Conservation (phyloP, 2,329 filamentous ascomycete species). For the Aaosphaeria arxii region DNA sequence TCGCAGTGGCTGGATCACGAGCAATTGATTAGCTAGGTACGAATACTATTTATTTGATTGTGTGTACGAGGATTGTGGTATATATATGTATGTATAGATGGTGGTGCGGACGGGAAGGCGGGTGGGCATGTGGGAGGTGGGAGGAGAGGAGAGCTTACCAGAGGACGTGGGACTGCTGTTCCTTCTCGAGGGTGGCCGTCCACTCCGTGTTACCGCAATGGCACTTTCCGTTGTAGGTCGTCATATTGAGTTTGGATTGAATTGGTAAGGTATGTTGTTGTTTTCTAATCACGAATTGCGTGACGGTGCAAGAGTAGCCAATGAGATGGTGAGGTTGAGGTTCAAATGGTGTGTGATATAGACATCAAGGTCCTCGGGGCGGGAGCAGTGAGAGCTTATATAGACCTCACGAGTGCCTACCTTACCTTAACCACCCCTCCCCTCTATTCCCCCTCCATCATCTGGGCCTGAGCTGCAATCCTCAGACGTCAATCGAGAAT, state of each 20-base stretch:
- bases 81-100: not conserved
- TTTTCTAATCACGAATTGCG: too few species aligned
- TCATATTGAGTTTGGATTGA: conserved; percentile 31
- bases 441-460: not conserved
- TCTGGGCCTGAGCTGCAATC: too few species aligned
- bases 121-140: not conserved
- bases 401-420: conserved; percentile 1
- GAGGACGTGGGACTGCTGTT: conserved; percentile 45
- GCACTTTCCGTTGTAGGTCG: conserved; percentile 48
- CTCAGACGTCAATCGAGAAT: too few species aligned
- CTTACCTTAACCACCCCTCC: not conserved
- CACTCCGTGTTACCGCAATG: conserved; percentile 55
- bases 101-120: not conserved
- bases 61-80: not conserved
- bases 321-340: too few species aligned
- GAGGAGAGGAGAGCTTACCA: conserved; percentile 39
- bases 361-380: conserved; percentile 10
- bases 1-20: conserved; percentile 50
- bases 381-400: conserved; percentile 6
- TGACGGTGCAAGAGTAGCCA: too few species aligned
- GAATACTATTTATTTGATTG: not conserved
- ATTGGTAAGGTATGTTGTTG: too few species aligned
- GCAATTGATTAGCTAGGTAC: not conserved
- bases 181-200: conserved; percentile 48
- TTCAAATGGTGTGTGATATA: not conserved